Percentiles rank a stretch among this genome's conserved stretches.
These are phyloP conservation scores for Nitzschia sp. DNA, from an alignment of 108 stramenopile genomes.

Conservation along the genomic window DNA sequence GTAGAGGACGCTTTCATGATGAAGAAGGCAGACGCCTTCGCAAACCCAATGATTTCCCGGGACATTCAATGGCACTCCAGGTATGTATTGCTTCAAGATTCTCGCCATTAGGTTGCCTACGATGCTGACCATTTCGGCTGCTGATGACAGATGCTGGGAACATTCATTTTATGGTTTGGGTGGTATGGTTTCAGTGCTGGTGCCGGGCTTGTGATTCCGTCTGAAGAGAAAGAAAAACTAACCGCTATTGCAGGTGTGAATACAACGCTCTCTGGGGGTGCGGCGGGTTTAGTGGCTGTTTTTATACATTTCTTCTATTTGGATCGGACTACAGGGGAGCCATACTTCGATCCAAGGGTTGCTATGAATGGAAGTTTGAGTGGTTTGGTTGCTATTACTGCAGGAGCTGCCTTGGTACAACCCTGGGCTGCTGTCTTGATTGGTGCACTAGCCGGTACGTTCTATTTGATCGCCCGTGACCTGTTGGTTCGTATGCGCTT, in stretches of 20 bases:
- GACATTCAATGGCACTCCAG: conserved; percentile 81
- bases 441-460: conserved; percentile 76
- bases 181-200: conserved; percentile 96
- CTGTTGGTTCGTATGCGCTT: conserved; percentile 74
- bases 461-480: conserved; percentile 64
- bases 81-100: conserved; percentile 28
- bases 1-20: conserved; percentile 80
- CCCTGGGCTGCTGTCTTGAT: conserved; percentile 85
- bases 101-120: not conserved
- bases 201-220: conserved; percentile 61
- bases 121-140: not conserved
- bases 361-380: conserved; percentile 65
- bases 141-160: conserved; percentile 43
- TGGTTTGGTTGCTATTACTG: conserved; percentile 87
- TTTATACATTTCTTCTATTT: conserved; percentile 45
- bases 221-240: conserved; percentile 35
- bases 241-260: conserved; percentile 79
- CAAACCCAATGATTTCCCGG: conserved; percentile 66
- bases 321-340: conserved; percentile 53
- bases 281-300: conserved; percentile 50
- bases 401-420: conserved; percentile 77
- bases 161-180: conserved; percentile 86
- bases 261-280: conserved; percentile 74
- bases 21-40: conserved; percentile 59
- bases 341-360: conserved; percentile 49